Evolutionary conservation across 148 eudicot genomes (phyloP), one percentile per base, ranked within the genome.

Genomic region (Cornus suecica): DNA sequence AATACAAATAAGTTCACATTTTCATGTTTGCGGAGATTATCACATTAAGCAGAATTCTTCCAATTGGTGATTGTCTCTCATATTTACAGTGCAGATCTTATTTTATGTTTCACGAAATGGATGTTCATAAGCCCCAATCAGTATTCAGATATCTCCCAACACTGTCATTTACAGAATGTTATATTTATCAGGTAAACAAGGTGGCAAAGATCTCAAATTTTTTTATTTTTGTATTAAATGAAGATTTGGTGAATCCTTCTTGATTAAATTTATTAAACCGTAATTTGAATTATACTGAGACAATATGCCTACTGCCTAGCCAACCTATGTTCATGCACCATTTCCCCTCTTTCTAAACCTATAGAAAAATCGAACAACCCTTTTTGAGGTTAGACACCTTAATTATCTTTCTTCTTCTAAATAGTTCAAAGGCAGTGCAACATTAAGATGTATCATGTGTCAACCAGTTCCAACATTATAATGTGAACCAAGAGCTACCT

Each of bases 61-160:
- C 34, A 32, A 41, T 22, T 77, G 77, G 7, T 69, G 63, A 72
- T 58, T 20, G 10, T 58, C 1, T 56, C 1, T 68, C 13, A 24
- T n/a, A 41, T 65, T 73, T 30, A 82, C 97, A 95, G 99, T 91
- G 97, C 87, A 88, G 97, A 80, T 95, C 99, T 29, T 95, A 95
- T 80, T 91, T 93, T 76, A 91, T 95, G 99, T 95, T 95, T 79
- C 99, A 95, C 69, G 83, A 84, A 71, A 81, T 95, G 97, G 99
- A 95, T 77, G 83, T 82, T 45, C 83, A 81, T 66, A 79, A 73
- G 74, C 90, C 97, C 0, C 87, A 86, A 71, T 76, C 85, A 25
- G 71, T 93, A 68, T 95, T 95, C 85, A 93, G 84, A 90, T 86
- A 89, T 74, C 81, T 95, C 65, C 98, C 97, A 14, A 28, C 90